These are phyloP conservation scores for Mediolabrus comicus DNA, from an alignment of 108 stramenopile genomes.

Conservation along the genomic window DNA sequence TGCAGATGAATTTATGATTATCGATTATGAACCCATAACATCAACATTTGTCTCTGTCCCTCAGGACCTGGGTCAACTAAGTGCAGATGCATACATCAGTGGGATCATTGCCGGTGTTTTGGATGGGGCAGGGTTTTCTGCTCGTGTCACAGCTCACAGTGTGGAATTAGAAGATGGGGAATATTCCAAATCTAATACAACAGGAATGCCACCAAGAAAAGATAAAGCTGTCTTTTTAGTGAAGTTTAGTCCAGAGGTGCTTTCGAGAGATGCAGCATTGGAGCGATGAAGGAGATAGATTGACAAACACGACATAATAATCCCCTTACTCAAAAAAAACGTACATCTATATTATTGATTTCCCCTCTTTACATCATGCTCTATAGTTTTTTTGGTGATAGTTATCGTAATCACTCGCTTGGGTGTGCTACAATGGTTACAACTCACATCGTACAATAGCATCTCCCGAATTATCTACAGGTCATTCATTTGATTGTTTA, in stretches of 20 bases:
- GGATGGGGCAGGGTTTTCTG: slow-evolving; percentile 83
- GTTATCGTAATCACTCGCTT: background rate
- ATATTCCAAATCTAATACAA: slow-evolving; percentile 14
- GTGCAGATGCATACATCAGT: slow-evolving; percentile 89
- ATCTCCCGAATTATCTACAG: background rate
- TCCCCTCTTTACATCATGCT: background rate
- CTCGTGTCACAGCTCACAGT: slow-evolving; percentile 83
- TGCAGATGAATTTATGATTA: slow-evolving; percentile 96
- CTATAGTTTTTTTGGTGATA: background rate
- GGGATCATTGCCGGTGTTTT: slow-evolving; percentile 90
- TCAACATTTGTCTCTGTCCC: slow-evolving; percentile 86
- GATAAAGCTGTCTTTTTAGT: slow-evolving; percentile 92
- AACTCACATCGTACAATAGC: background rate
- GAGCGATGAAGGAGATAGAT: slow-evolving; percentile 48
- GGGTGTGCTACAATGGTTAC: background rate
- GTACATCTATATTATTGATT: too few relatives aligned
- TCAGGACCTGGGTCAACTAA: slow-evolving; percentile 81
- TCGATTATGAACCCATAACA: slow-evolving; percentile 89
- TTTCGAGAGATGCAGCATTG: slow-evolving; percentile 78
- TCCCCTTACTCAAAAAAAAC: too few relatives aligned
- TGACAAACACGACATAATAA: too few relatives aligned
- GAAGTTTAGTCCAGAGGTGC: slow-evolving; percentile 84
- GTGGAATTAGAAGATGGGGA: slow-evolving; percentile 75
- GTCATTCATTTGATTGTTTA: background rate
- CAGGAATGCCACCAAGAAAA: slow-evolving; percentile 64